These are phyloP conservation scores for Solanum peruvianum DNA, from an alignment of 257 asterid species.

Conservation along the genomic window DNA sequence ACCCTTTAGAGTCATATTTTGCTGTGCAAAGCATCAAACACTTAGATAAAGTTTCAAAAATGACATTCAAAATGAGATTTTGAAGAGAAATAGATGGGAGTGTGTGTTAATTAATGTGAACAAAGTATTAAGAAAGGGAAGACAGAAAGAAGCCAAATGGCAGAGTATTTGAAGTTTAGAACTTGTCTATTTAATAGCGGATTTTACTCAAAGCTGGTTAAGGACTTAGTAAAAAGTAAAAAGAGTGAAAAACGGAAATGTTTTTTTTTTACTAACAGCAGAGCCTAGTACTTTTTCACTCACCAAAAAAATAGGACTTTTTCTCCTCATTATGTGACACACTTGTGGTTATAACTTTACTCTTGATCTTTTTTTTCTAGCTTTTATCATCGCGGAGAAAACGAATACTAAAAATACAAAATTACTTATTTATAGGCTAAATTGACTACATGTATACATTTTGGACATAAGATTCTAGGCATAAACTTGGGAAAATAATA, in stretches of 20 bases:
- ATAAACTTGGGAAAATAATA: neutral
- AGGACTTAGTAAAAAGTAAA: slow-evolving; percentile 39
- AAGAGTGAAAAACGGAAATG: slow-evolving; percentile 23
- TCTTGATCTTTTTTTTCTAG: neutral
- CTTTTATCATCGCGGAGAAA: neutral
- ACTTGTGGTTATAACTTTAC: slow-evolving; percentile 14
- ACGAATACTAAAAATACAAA: neutral
- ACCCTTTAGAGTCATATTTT: slow-evolving; percentile 67
- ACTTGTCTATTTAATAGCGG: slow-evolving; percentile 17
- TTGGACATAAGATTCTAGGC: neutral
- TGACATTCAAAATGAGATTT: neutral
- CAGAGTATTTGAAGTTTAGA: slow-evolving; percentile 1
- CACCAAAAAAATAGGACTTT: neutral
- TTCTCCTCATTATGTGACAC: slow-evolving; percentile 13
- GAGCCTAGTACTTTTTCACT: slow-evolving; percentile 7
- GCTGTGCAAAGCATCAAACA: neutral
- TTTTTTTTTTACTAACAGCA: neutral
- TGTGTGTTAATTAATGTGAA: neutral
- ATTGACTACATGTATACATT: neutral
- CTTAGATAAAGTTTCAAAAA: neutral
- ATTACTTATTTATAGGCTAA: neutral
- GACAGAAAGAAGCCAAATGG: slow-evolving; percentile 12
- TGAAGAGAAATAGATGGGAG: neutral
- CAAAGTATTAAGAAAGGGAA: neutral
- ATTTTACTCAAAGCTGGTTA: slow-evolving; percentile 6